Base-by-base conservation (phyloP, 495 filamentous ascomycete species). In the Articulospora tetracladia region DNA sequence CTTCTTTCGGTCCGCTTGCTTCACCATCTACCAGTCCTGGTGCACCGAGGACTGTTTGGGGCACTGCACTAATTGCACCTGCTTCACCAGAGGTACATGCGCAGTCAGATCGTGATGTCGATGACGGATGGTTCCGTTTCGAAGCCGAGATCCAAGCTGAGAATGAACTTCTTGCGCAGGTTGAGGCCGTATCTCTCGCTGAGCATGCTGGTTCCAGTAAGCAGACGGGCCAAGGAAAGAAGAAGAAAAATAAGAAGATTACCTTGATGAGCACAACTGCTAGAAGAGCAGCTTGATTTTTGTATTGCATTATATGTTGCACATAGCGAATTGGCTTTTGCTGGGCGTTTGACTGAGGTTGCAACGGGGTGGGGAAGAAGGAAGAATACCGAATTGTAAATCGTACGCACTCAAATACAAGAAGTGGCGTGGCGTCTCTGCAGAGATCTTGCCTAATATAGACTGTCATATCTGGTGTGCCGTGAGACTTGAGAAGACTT, bases 241-340 rank as follows among this genome's bases (percentile, higher is more conserved):
- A 90, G 74, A 96, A 93, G 78, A 97, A 95, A 75, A 85, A 83
- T 54, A 92, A 95, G 76, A 94, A 95, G 78, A 97, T 97, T 53
- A 97, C 91, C 11, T 70, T 97, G 57, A 97, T 97, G 92, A 92
- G 90, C 59, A 97, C 92, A 32, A 90, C 83, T 69, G 86, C 80
- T 41, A 79, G 86, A 60, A 77, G 87, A 69, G 87, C 83, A 10
- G 87, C 87, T 54, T 89, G 76, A 67, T 15, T 44, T 62, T 24
- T 57, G 27, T 55, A 62, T 53, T 34, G 10, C 28, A 51, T 39
- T 55, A 22, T 36, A 36, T 36, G 7, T 39, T 55, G 53, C 53
- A 41, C 25, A 60, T 32, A 48, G 28, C 30, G 51, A 25, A 24
- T 13, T 53, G 26, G 22, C 17, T 41, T 36, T 39, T 1, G 28